A percentile compares a stretch with the other conserved stretches of the same genome.
Evolutionary conservation across 305 asterid genomes (phyloP).

Genomic region (Fraxinus greggii): DNA sequence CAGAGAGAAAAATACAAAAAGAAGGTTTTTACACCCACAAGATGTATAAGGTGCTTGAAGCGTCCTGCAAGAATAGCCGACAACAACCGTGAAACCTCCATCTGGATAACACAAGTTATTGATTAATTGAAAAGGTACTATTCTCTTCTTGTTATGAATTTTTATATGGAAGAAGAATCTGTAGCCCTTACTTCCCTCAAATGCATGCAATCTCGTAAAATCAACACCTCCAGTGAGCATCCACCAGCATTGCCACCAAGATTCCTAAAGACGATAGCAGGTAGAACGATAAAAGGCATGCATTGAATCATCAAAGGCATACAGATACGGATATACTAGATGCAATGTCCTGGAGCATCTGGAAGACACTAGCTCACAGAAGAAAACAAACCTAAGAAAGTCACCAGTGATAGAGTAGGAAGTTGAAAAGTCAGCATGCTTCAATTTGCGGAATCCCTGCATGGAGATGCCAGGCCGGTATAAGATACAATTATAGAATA

Average conservation of each 20-base stretch:
- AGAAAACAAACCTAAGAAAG: conserved; percentile 63
- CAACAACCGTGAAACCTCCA: conserved; percentile 69
- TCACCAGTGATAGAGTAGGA: conserved; percentile 69
- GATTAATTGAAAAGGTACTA: conserved; percentile 13
- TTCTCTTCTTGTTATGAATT: background rate
- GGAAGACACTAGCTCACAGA: conserved; percentile 2
- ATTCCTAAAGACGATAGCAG: conserved; percentile 42
- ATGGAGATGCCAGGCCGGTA: conserved; percentile 15
- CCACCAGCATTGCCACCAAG: conserved; percentile 64
- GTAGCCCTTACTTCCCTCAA: conserved; percentile 62
- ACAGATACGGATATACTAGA: background rate
- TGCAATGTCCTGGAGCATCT: background rate
- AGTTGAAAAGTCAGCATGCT: conserved; percentile 71
- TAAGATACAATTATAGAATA: background rate
- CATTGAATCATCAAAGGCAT: background rate
- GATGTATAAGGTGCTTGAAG: conserved; percentile 63
- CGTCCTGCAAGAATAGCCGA: conserved; percentile 63
- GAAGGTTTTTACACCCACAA: conserved; percentile 50
- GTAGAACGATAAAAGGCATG: background rate
- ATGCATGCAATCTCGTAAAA: conserved; percentile 79
- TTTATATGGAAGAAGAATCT: background rate
- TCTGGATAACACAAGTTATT: conserved; percentile 45
- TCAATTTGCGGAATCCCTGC: conserved; percentile 76
- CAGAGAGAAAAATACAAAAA: background rate
- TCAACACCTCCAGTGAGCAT: conserved; percentile 57